Evolutionary conservation across 192 early-diverging fungal genomes (phyloP), one percentile per base, ranked within the genome.

Genomic region (Anaeromyces robustus): DNA sequence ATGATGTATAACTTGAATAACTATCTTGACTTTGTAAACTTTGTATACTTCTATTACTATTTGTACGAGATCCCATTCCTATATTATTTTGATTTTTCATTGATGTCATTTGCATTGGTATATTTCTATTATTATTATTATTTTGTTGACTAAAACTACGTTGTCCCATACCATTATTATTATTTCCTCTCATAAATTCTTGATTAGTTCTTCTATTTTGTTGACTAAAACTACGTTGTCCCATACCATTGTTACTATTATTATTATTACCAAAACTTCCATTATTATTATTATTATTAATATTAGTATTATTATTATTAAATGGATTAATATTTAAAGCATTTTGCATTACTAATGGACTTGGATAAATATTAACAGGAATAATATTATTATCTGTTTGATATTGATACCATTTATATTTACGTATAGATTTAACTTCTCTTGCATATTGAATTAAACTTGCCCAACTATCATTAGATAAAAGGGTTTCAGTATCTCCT

Each of bases 361-460:
- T 68, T 68, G 52, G 52, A 68, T 68, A 68, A n/a, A 68, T 68
- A n/a, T 68, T 68, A 4, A 68, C 52, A 4, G 52, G 52, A n/a
- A 68, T n/a, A 0, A 26, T 26, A 0, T 68, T 68, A 9, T 1
- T 1, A 68, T 68, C 52, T 0, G 52, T 68, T 68, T 68, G 52
- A n/a, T 68, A 68, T n/a, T 68, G 52, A 68, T 68, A 68, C 52
- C 52, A 68, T 68, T 68, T 68, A n/a, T 68, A 68, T 68, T 68
- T 68, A 68, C 26, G 52, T 9, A 68, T 19, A 18, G 19, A 32
- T 12, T 81, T 81, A 29, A 92, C 83, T n/a, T 80, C 82, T 32
- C 87, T 81, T 1, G 95, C 89, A 81, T 96, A 91, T 12, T 85
- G 81, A 22, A 98, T 89, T 22, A 98, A 85, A 22, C 90, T 82